phyloP scores from a whole-genome alignment of 305 asterid genomes.

The Ilex paraguariensis region DNA sequence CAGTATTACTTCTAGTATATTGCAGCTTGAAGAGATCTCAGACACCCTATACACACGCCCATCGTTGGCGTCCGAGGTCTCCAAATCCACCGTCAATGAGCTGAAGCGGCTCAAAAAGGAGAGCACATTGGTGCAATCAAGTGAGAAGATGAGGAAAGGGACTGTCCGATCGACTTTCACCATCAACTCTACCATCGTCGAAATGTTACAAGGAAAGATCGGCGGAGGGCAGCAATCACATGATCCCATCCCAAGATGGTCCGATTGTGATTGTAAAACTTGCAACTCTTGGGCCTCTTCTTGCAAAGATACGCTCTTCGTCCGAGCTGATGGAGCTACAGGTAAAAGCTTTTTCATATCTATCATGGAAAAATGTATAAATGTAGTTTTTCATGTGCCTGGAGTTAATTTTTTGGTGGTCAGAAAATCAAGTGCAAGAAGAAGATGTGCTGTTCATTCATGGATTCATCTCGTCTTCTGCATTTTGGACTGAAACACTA shows the following conservation, averaged over 20 bases:
- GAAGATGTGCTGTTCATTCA: conserved; percentile 87
- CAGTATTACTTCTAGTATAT: conserved; percentile 38
- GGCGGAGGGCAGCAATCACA: conserved; percentile 40
- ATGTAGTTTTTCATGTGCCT: too few species aligned
- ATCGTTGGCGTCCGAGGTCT: conserved; percentile 53
- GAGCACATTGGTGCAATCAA: conserved; percentile 13
- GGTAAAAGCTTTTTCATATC: conserved; percentile 26
- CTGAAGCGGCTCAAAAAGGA: conserved; percentile 25
- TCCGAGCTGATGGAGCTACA: conserved; percentile 63
- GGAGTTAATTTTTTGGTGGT: neutral
- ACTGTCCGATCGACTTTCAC: conserved; percentile 36
- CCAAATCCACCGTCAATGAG: conserved; percentile 41
- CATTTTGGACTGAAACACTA: conserved; percentile 87
- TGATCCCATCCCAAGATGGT: conserved; percentile 64
- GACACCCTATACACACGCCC: conserved; percentile 86
- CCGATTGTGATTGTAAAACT: conserved; percentile 81
- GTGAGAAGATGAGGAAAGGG: conserved; percentile 17
- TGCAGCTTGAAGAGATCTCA: conserved; percentile 79
- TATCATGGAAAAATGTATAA: too few species aligned
- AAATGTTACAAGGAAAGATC: conserved; percentile 60
- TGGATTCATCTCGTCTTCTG: conserved; percentile 83
- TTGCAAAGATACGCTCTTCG: conserved; percentile 58
- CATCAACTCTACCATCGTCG: conserved; percentile 60
- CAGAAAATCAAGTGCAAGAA: conserved; percentile 36
- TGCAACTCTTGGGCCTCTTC: conserved; percentile 69